Evolutionary conservation across 805 yeast species (phyloP).

Genomic region (Peterozyma xylosa): DNA sequence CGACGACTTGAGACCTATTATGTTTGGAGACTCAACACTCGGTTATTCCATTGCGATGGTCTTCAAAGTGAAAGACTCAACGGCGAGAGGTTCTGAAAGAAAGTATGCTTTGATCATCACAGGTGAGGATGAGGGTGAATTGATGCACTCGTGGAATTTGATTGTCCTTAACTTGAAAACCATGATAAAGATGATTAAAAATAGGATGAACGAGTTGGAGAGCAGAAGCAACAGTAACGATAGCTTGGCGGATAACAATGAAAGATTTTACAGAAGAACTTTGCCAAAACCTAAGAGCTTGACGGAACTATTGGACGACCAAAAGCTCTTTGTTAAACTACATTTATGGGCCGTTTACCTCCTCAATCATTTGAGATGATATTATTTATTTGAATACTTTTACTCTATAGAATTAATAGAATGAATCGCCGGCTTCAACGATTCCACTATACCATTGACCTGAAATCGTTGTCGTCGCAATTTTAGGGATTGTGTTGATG

Average conservation of each 20-base stretch:
- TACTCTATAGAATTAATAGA: too few species aligned
- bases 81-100: slow-evolving; percentile 71
- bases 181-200: slow-evolving; percentile 31
- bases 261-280: slow-evolving; percentile 49
- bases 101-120: slow-evolving; percentile 55
- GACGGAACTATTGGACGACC: slow-evolving; percentile 47
- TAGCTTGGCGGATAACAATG: slow-evolving; percentile 25
- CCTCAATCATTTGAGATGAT: too few species aligned
- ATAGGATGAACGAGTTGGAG: slow-evolving; percentile 19
- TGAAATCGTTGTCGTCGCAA: too few species aligned
- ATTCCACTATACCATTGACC: too few species aligned
- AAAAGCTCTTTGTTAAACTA: slow-evolving; percentile 43
- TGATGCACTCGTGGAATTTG: slow-evolving; percentile 49
- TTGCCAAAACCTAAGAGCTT: slow-evolving; percentile 48
- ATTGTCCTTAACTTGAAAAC: slow-evolving; percentile 31
- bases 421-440: too few species aligned
- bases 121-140: slow-evolving; percentile 42
- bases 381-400: too few species aligned
- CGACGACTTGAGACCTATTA: slow-evolving; percentile 53
- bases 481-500: too few species aligned
- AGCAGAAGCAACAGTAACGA: slow-evolving; percentile 17
- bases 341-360: slow-evolving; percentile 48
- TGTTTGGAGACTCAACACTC: slow-evolving; percentile 52
- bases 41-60: slow-evolving; percentile 56
- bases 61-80: slow-evolving; percentile 54